These are phyloP conservation scores for Mercurialis annua DNA, from an alignment of 345 rosid genomes.

Conservation along the genomic window DNA sequence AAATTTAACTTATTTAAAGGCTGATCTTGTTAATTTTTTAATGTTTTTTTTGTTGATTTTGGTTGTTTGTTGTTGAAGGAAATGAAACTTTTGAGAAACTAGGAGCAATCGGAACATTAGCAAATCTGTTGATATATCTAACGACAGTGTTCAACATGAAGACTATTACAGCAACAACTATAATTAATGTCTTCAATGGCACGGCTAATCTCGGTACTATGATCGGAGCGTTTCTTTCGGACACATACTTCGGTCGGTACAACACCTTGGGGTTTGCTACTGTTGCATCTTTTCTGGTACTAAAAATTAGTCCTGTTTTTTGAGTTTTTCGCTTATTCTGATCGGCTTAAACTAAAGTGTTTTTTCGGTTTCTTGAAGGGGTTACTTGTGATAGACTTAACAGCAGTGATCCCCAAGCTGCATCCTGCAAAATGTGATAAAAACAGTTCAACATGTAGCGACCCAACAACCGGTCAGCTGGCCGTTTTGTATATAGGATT, in stretches of 20 bases:
- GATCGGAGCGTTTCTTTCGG: slow-evolving; percentile 70
- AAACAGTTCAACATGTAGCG: slow-evolving; percentile 2
- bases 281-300: slow-evolving; percentile 61
- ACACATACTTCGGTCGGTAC: slow-evolving; percentile 85
- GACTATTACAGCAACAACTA: slow-evolving; percentile 65
- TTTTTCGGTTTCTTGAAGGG: slow-evolving; percentile 11
- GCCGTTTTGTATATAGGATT: slow-evolving; percentile 16
- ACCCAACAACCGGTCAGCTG: slow-evolving; percentile 20
- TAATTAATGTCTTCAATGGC: slow-evolving; percentile 65
- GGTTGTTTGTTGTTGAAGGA: slow-evolving; percentile 28
- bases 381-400: slow-evolving; percentile 14
- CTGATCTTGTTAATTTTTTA: not conserved
- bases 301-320: not conserved
- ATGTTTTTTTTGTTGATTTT: not conserved
- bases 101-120: slow-evolving; percentile 73
- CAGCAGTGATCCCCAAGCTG: slow-evolving; percentile 18
- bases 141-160: slow-evolving; percentile 70
- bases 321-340: too few species aligned
- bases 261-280: slow-evolving; percentile 68
- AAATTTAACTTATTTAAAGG: not conserved
- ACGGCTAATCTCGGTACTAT: slow-evolving; percentile 68
- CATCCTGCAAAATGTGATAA: slow-evolving; percentile 17
- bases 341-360: not conserved
- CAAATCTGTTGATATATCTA: slow-evolving; percentile 72
- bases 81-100: slow-evolving; percentile 91